These are phyloP conservation scores for Leishmania guyanensis DNA, from an alignment of 208 protist genomes.

Conservation along the genomic window DNA sequence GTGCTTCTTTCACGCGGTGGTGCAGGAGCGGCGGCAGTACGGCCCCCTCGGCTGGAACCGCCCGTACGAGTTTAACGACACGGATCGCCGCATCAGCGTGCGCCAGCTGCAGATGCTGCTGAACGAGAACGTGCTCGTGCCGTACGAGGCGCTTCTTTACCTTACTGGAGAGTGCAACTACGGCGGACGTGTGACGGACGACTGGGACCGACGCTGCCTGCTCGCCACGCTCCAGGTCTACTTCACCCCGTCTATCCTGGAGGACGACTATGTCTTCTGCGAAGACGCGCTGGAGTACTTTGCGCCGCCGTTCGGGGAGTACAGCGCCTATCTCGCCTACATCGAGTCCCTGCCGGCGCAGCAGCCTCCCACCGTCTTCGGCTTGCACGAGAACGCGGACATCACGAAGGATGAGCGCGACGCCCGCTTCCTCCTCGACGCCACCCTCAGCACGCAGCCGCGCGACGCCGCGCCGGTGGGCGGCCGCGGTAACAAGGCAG, in stretches of 20 bases:
- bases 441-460: conserved; percentile 89
- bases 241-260: conserved; percentile 85
- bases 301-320: conserved; percentile 79
- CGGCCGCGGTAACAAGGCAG: conserved; percentile 37
- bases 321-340: conserved; percentile 86
- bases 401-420: conserved; percentile 95
- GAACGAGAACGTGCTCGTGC: conserved; percentile 89
- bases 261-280: conserved; percentile 92
- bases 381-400: conserved; percentile 94
- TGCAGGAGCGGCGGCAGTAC: conserved; percentile 96
- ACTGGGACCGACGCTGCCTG: conserved; percentile 93
- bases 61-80: conserved; percentile 98
- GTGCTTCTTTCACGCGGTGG: conserved; percentile 96
- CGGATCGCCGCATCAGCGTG: conserved; percentile 95
- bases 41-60: conserved; percentile 97
- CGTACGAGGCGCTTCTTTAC: conserved; percentile 95
- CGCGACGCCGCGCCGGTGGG: conserved; percentile 47
- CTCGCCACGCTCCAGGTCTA: conserved; percentile 90
- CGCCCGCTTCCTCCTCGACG: conserved; percentile 81
- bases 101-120: conserved; percentile 96
- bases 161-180: conserved; percentile 94
- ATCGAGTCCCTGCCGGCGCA: conserved; percentile 79
- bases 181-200: conserved; percentile 94
- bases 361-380: conserved; percentile 92
- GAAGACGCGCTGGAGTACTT: conserved; percentile 86